A percentile compares a stretch with the other conserved stretches of the same genome.
These are phyloP conservation scores for Fomitopsis palustris DNA, from an alignment of 1,284 basidiomycete genomes.

Conservation along the genomic window DNA sequence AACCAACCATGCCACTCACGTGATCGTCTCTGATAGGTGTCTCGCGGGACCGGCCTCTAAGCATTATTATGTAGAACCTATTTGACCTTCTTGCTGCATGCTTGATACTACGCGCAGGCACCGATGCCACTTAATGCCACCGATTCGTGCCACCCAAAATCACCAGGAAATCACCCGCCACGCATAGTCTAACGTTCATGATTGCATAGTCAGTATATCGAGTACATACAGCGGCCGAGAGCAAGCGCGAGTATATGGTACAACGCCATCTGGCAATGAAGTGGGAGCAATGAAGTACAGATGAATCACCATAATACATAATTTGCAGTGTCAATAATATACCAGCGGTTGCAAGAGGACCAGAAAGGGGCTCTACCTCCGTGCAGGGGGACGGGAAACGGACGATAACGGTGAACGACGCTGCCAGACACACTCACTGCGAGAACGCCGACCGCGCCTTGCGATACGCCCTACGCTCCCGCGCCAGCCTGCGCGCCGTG, in stretches of 20 bases:
- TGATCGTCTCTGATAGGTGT: no score
- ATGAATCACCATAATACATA: not conserved
- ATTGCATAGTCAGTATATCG: not conserved
- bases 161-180: no score
- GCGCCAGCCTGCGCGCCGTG: constrained; percentile 9
- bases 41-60: no score
- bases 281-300: not conserved
- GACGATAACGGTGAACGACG: not conserved
- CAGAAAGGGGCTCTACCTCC: not conserved
- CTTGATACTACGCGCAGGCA: no score
- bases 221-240: not conserved
- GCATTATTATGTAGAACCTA: no score
- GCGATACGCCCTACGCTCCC: constrained; percentile 10
- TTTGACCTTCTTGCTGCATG: no score
- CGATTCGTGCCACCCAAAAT: no score
- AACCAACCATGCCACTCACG: no score
- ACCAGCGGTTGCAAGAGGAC: not conserved
- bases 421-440: not conserved
- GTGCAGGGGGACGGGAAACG: not conserved
- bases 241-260: not conserved
- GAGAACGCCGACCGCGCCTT: constrained; percentile 1
- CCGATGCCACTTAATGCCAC: no score
- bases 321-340: not conserved
- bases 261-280: not conserved
- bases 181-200: not conserved